Evolutionary conservation across 345 rosid genomes (phyloP).

Genomic region (Abelmoschus esculentus): DNA sequence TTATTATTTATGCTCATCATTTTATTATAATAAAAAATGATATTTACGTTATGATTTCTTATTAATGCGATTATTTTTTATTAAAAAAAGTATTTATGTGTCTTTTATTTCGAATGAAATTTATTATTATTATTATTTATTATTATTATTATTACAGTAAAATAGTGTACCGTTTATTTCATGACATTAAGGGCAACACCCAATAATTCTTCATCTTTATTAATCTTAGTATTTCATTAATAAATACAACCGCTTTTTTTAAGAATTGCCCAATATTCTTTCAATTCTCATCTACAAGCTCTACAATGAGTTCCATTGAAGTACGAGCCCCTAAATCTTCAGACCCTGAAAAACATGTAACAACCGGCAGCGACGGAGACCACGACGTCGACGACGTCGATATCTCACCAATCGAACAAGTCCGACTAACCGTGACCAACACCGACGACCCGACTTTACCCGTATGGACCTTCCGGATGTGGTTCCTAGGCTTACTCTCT

Average conservation of each 20-base stretch:
- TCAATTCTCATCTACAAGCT: neutral
- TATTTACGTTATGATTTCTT: too few species aligned
- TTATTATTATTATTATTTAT: too few species aligned
- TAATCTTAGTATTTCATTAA: too few species aligned
- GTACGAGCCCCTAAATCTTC: slow-evolving; percentile 12
- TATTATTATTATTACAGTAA: too few species aligned
- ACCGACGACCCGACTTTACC: slow-evolving; percentile 72
- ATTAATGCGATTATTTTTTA: too few species aligned
- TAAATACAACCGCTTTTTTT: neutral
- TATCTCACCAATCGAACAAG: slow-evolving; percentile 68
- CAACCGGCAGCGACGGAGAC: neutral
- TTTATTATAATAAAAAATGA: too few species aligned
- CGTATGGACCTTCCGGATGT: slow-evolving; percentile 88
- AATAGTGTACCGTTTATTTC: too few species aligned
- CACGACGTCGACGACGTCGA: slow-evolving; percentile 34
- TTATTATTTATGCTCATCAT: too few species aligned
- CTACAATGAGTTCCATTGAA: slow-evolving; percentile 28
- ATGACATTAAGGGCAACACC: too few species aligned
- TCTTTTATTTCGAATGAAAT: too few species aligned
- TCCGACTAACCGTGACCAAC: slow-evolving; percentile 66
- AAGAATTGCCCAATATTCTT: neutral
- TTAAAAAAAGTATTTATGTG: too few species aligned
- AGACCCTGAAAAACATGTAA: slow-evolving; percentile 20
- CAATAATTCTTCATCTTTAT: too few species aligned
- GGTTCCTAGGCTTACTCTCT: slow-evolving; percentile 63